phyloP scores from a whole-genome alignment of 2,329 filamentous ascomycete species.

The Escovopsis sp. region DNA sequence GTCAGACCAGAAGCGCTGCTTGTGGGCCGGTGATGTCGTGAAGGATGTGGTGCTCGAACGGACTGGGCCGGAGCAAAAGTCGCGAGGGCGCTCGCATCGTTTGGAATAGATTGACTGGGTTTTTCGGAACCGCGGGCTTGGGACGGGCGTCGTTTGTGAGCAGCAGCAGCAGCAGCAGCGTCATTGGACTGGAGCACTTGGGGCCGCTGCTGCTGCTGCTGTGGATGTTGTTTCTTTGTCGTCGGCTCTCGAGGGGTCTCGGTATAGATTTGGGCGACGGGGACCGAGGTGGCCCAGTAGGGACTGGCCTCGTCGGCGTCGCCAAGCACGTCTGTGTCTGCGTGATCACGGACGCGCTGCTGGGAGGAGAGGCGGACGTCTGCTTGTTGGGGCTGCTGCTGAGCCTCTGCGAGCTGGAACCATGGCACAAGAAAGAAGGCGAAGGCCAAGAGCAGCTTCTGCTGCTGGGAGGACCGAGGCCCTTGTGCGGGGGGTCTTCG shows the following conservation, averaged over 20 bases:
- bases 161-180: neutral
- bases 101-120: constrained; percentile 24
- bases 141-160: constrained; percentile 15
- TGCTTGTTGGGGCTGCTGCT: constrained; percentile 40
- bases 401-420: constrained; percentile 42
- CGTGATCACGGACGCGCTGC: neutral
- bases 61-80: constrained; percentile 92
- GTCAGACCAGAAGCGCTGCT: constrained; percentile 52
- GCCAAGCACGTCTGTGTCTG: neutral
- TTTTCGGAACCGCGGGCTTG: constrained; percentile 18
- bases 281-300: no score
- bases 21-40: constrained; percentile 42
- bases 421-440: constrained; percentile 43
- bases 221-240: neutral
- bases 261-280: no score
- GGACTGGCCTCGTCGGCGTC: neutral
- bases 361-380: neutral
- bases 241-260: no score
- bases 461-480: constrained; percentile 31
- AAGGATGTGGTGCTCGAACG: constrained; percentile 82
- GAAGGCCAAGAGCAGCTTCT: constrained; percentile 38
- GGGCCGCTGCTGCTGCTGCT: constrained; percentile 7
- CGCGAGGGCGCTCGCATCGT: constrained; percentile 89
- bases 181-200: constrained; percentile 1
- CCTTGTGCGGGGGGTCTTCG: constrained; percentile 49